A percentile compares a stretch with the other conserved stretches of the same genome.
Evolutionary conservation across 371 early-diverging fungal species (phyloP).

Genomic region (Rhizomucor pusillus): DNA sequence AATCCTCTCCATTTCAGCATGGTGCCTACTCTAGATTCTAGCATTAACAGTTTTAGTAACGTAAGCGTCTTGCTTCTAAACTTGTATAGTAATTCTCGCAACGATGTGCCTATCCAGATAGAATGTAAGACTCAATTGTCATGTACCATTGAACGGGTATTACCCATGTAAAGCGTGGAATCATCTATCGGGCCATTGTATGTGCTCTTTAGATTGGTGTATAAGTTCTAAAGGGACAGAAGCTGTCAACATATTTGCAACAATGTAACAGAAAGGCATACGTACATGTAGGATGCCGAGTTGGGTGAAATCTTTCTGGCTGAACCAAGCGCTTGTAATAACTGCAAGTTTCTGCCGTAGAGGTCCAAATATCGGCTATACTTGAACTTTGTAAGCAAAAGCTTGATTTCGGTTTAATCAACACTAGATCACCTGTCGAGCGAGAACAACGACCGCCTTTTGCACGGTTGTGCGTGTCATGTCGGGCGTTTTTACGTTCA

Average conservation of each 20-base stretch:
- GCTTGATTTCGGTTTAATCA: constrained; percentile 1
- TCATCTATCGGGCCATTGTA: constrained; percentile 66
- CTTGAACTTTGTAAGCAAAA: neutral
- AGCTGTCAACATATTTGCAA: neutral
- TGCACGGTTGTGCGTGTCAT: constrained; percentile 81
- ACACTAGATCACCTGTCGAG: constrained; percentile 54
- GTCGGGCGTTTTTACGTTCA: constrained; percentile 68
- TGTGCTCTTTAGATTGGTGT: constrained; percentile 55
- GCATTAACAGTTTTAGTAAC: constrained; percentile 69
- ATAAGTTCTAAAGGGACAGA: constrained; percentile 60
- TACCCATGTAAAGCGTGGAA: constrained; percentile 67
- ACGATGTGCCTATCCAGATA: constrained; percentile 52
- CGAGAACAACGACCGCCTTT: constrained; percentile 78
- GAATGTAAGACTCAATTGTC: neutral
- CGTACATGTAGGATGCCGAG: constrained; percentile 71
- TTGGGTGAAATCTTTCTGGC: constrained; percentile 74
- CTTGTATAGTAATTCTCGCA: constrained; percentile 68
- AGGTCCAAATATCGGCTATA: constrained; percentile 73
- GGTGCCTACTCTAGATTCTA: constrained; percentile 62
- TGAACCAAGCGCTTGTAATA: constrained; percentile 80
- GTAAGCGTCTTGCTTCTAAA: constrained; percentile 76
- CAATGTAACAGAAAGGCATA: neutral
- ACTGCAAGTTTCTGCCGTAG: constrained; percentile 71
- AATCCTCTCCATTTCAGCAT: neutral
- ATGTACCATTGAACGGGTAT: too few relatives aligned